Evolutionary conservation across 176 grass and related monocot genomes (phyloP).

Genomic region (Aechmea fasciata): DNA sequence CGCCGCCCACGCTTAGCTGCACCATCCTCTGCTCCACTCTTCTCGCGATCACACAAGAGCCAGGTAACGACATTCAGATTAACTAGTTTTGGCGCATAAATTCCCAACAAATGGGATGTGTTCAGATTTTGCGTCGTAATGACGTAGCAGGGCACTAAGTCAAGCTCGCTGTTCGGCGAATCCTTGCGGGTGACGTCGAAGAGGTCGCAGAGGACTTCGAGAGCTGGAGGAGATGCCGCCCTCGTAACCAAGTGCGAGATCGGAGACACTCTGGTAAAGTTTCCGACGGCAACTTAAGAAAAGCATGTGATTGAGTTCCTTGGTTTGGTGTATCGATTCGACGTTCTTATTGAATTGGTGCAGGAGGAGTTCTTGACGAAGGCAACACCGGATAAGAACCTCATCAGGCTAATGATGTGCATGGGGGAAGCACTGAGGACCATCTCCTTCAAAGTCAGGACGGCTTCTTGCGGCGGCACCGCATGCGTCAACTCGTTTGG

Average conservation of each 20-base stretch:
- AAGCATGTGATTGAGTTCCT: background rate
- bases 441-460: constrained; percentile 90
- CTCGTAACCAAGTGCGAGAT: constrained; percentile 68
- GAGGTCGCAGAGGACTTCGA: constrained; percentile 36
- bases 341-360: background rate
- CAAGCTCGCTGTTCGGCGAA: constrained; percentile 60
- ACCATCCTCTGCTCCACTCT: constrained; percentile 36
- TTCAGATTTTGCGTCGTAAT: constrained; percentile 10
- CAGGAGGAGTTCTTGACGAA: constrained; percentile 92
- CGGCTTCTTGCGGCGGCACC: constrained; percentile 76
- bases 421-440: constrained; percentile 97
- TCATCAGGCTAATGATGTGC: constrained; percentile 76
- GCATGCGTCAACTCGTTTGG: constrained; percentile 93
- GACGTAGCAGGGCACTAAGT: constrained; percentile 17
- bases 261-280: constrained; percentile 64
- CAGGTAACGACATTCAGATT: constrained; percentile 19
- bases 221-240: constrained; percentile 29
- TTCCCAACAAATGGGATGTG: constrained; percentile 10
- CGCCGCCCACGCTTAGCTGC: constrained; percentile 35
- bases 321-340: background rate
- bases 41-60: constrained; percentile 43
- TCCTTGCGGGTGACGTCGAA: constrained; percentile 36
- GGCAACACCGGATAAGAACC: constrained; percentile 81
- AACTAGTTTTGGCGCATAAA: background rate
- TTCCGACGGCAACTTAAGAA: background rate